A percentile compares a stretch with the other conserved stretches of the same genome.
Evolutionary conservation across 805 yeast species (phyloP).

Genomic region (Peterozyma xylosa): DNA sequence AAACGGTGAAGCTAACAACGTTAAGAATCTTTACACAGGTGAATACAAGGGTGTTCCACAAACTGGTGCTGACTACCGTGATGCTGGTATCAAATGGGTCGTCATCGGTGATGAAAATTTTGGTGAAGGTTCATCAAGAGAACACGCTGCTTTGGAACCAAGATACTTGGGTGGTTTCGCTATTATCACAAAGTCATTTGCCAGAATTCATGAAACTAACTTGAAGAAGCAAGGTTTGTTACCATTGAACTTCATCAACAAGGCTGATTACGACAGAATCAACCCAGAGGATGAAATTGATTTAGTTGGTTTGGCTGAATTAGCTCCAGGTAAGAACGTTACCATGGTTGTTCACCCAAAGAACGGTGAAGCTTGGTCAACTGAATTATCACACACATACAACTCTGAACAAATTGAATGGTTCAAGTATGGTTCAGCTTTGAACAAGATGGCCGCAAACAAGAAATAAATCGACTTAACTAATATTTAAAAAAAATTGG

Average conservation of each 20-base stretch:
- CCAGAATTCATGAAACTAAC: constrained; percentile 99
- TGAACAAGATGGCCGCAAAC: constrained; percentile 67
- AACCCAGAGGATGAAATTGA: constrained; percentile 86
- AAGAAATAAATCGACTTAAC: constrained; percentile 3
- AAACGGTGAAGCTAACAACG: constrained; percentile 88
- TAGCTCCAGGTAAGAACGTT: constrained; percentile 91
- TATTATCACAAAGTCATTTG: constrained; percentile 94
- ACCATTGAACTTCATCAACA: constrained; percentile 89
- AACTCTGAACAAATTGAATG: constrained; percentile 95
- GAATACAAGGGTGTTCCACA: constrained; percentile 94
- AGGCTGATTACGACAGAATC: constrained; percentile 89
- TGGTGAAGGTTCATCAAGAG: constrained; percentile 99
- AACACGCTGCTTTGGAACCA: constrained; percentile 99
- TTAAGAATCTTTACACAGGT: constrained; percentile 88
- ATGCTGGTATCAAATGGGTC: constrained; percentile 89
- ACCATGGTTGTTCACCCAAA: constrained; percentile 67
- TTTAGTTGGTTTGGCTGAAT: constrained; percentile 71
- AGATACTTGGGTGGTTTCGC: constrained; percentile 98
- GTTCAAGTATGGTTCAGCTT: constrained; percentile 99
- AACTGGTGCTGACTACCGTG: constrained; percentile 92
- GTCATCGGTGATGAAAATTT: constrained; percentile 98
- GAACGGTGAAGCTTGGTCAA: constrained; percentile 80
- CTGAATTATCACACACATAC: constrained; percentile 93
- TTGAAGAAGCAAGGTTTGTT: constrained; percentile 98
- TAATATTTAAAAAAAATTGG: too few relatives aligned